Base-by-base conservation (phyloP, 306 rosid genomes). In the Crataegus laevigata region DNA sequence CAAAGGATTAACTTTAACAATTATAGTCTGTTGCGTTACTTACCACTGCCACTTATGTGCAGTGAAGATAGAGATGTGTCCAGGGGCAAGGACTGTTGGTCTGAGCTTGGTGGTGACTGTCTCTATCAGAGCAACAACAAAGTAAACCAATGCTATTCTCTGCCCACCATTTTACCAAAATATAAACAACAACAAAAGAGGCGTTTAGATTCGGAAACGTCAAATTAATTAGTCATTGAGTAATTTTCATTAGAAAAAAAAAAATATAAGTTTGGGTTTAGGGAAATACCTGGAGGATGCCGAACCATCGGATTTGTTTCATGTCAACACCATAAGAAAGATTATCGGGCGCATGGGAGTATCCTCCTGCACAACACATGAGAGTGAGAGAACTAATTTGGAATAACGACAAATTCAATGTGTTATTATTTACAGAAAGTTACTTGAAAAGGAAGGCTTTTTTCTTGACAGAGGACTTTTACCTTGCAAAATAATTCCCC, bases 401-500 rank as follows among this genome's bases (percentile, higher is more conserved):
- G n/a, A 60, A 2, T 5, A 5, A 3, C 26, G 5, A 26, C 34
- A 4, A 24, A 60, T 30, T 60, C 22, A 62, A 29, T 62, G 67
- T 32, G 4, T 54, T 7, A 25, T 25, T 67, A 7, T 29, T 55
- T 6, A 18, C 15, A 19, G 11, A 24, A 57, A 5, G 59, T 51
- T 62, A n/a, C 5, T 71, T 40, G 30, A 28, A 18, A 22, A 28
- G 13, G 15, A 65, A 52, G n/a, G 12, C 14, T 24, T 47, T 13
- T 5, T 30, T 43, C 63, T 75, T 50, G 40, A 65, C 19, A 36
- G 54, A 24, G 24, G 26, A 66, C 55, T n/a, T 36, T 68, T 66
- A 88, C 98, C 98, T 84, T 93, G 98, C 87, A 93, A 73, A 75
- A 93, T 67, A 70, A 93, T 76, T 10, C 98, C 98, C 96, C 98